These are phyloP conservation scores for Fusarium xylarioides DNA, from an alignment of 2,329 filamentous ascomycete genomes.

Conservation along the genomic window DNA sequence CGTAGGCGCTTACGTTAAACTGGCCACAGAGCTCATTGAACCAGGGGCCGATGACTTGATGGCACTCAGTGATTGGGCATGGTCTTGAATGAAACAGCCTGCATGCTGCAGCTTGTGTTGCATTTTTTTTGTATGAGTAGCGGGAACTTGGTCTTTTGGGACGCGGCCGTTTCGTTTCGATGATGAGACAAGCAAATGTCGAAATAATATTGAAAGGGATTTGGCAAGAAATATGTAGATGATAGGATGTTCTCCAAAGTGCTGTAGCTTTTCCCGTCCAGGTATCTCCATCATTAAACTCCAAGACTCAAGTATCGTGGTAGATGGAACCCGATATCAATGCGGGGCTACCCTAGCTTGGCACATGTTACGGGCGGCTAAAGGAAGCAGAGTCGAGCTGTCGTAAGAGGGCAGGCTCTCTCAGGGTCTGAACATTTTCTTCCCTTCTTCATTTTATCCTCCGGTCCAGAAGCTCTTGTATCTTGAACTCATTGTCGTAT, in stretches of 20 bases:
- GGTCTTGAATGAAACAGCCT: not conserved
- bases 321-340: slow-evolving; percentile 11
- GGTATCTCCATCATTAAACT: not conserved
- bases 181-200: not conserved
- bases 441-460: not conserved
- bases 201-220: not conserved
- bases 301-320: slow-evolving; percentile 2
- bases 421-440: slow-evolving; percentile 6
- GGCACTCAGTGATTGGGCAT: slow-evolving; percentile 19
- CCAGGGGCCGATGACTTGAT: slow-evolving; percentile 13
- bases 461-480: not conserved
- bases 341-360: slow-evolving; percentile 34
- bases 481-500: not conserved
- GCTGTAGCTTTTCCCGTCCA: not conserved
- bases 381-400: slow-evolving; percentile 20
- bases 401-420: slow-evolving; percentile 11
- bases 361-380: slow-evolving; percentile 34
- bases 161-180: slow-evolving; percentile 4
- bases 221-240: not conserved
- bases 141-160: slow-evolving; percentile 22
- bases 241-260: not conserved
- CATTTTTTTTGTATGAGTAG: not conserved
- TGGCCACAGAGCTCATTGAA: slow-evolving; percentile 2
- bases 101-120: not conserved
- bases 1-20: slow-evolving; percentile 28